Evolutionary conservation across 2,329 filamentous ascomycete genomes (phyloP), one percentile per base, ranked within the genome.

Genomic region (Tolypocladium sp.): DNA sequence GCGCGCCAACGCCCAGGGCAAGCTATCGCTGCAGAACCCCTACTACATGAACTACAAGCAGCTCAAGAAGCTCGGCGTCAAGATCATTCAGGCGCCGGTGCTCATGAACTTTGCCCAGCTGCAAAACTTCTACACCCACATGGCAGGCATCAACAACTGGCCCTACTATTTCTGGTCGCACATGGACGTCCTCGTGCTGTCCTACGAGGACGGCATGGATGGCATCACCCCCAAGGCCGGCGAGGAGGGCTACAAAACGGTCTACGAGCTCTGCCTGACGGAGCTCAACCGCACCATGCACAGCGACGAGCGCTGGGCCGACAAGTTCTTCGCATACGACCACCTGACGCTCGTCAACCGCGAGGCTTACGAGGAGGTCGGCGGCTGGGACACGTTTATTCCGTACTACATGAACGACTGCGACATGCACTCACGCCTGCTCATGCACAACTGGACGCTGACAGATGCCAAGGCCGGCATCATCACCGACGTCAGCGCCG

Each of bases 361-460:
- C 13, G 71, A 68, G 9, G 78, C 81, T 0, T 79, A 78, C 64
- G 74, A 78, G 61, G 74, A 77, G 52, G 74, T 84, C 9, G 75
- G 82, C 25, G 80, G 76, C 0, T 86, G 82, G 80, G 83, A 86
- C 65, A 78, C 79, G 0, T 69, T 80, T 59, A 84, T 86, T 46
- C 80, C 82, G 0, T 85, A 79, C 64, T 85, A 85, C 66, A 74
- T 78, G 61, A 82, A 78, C 40, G 82, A 85, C 65, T 85, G 81
- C 68, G 82, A 84, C 65, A 77, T 81, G 72, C 79, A 83, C 64
- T 70, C 70, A 8, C 74, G 80, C 4, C 63, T 82, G n/a, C 60
- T 63, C 7, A 81, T 82, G 78, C 70, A 67, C 17, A 73, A 75
- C 5, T 79, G 76, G 71, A 73, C 69, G 7, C 76, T 74, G 58